Conservation (phyloP, 768 basidiomycete species). For the Lentinula sp. region DNA sequence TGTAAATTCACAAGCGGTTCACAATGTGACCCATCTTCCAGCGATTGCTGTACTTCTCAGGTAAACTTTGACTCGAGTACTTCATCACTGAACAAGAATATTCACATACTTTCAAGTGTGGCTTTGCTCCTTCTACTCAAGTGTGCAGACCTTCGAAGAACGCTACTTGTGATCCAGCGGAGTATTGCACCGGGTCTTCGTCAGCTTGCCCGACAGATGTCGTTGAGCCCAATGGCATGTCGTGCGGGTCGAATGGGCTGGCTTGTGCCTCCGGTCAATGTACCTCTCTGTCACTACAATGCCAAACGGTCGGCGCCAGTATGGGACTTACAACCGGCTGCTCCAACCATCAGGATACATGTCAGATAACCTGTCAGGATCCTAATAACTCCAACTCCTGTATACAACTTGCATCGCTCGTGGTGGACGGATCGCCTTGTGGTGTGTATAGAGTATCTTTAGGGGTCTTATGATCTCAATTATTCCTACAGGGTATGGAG, state of each 20-base stretch:
- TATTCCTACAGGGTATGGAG: slow-evolving; percentile 52
- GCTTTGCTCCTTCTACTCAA: slow-evolving; percentile 59
- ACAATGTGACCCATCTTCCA: slow-evolving; percentile 73
- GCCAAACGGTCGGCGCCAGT: slow-evolving; percentile 64
- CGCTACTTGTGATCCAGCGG: slow-evolving; percentile 58
- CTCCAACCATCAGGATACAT: slow-evolving; percentile 56
- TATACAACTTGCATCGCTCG: slow-evolving; percentile 59
- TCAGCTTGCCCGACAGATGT: slow-evolving; percentile 66
- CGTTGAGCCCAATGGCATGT: slow-evolving; percentile 56
- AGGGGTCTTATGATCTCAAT: slow-evolving; percentile 10
- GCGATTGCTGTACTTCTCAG: slow-evolving; percentile 61
- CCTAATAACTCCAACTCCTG: slow-evolving; percentile 57
- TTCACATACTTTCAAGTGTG: slow-evolving; percentile 36
- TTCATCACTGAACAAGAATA: not conserved
- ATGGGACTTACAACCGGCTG: slow-evolving; percentile 66
- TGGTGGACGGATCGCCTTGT: slow-evolving; percentile 81
- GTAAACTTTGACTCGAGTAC: not conserved
- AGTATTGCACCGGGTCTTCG: slow-evolving; percentile 72
- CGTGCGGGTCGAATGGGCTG: slow-evolving; percentile 58
- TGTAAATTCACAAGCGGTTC: slow-evolving; percentile 73
- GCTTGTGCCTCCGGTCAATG: slow-evolving; percentile 76
- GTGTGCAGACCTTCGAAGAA: slow-evolving; percentile 72
- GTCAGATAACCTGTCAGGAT: slow-evolving; percentile 78
- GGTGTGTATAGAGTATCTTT: slow-evolving; percentile 36
- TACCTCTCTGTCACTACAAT: slow-evolving; percentile 72